phyloP scores from a whole-genome alignment of 352 stramenopile species.

The Phytopythium mirpurense region DNA sequence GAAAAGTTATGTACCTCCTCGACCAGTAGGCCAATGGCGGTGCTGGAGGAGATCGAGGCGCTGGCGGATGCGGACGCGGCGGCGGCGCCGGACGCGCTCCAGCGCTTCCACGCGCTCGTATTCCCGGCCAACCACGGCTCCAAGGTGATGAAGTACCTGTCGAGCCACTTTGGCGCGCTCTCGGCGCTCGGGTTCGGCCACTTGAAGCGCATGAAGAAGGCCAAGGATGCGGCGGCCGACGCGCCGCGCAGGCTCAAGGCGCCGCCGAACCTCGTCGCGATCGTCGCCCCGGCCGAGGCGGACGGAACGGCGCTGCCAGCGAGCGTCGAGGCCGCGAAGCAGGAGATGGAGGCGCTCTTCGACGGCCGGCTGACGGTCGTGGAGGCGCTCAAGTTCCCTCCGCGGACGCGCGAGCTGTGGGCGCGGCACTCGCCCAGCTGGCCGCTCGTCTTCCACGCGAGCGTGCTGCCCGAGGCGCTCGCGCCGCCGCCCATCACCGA shows the following conservation, averaged over 20 bases:
- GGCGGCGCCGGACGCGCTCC: slow-evolving; percentile 35
- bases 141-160: slow-evolving; percentile 60
- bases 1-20: neutral
- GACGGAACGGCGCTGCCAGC: slow-evolving; percentile 8
- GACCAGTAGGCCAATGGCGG: too few species aligned
- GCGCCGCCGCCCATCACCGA: slow-evolving; percentile 34
- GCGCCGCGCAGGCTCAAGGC: neutral
- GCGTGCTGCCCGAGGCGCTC: slow-evolving; percentile 36
- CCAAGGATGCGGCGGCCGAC: slow-evolving; percentile 10
- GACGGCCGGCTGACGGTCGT: slow-evolving; percentile 39
- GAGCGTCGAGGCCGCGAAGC: neutral
- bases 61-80: slow-evolving; percentile 16
- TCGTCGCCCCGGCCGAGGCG: slow-evolving; percentile 32
- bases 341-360: slow-evolving; percentile 32
- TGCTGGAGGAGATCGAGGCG: slow-evolving; percentile 43
- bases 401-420: slow-evolving; percentile 54
- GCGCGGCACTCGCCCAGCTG: slow-evolving; percentile 54
- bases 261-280: slow-evolving; percentile 36
- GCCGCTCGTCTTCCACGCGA: slow-evolving; percentile 80
- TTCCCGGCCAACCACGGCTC: slow-evolving; percentile 63
- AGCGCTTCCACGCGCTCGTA: slow-evolving; percentile 63
- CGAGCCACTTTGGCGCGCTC: slow-evolving; percentile 41
- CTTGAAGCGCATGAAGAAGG: slow-evolving; percentile 83
- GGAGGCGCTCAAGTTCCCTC: slow-evolving; percentile 46
- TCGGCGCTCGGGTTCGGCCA: slow-evolving; percentile 62